Conservation (phyloP, 148 eudicot genomes). For the Diospyros lotus region DNA sequence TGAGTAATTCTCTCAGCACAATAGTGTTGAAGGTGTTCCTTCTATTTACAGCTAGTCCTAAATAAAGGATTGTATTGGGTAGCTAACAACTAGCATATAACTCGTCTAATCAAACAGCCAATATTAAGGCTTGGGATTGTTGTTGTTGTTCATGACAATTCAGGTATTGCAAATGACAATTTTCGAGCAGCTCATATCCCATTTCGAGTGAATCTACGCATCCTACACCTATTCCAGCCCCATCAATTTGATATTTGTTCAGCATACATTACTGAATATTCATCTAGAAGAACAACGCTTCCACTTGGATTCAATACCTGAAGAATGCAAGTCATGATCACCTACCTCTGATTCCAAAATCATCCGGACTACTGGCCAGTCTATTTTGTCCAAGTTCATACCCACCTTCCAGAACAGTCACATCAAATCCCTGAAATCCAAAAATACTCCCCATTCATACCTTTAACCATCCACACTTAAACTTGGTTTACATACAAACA, state of each 20-base stretch:
- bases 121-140: too few relatives aligned
- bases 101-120: too few relatives aligned
- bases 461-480: not conserved
- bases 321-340: not conserved
- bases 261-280: not conserved
- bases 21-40: too few relatives aligned
- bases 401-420: slow-evolving; percentile 70
- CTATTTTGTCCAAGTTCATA: slow-evolving; percentile 42
- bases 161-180: not conserved
- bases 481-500: not conserved
- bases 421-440: slow-evolving; percentile 58
- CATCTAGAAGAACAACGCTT: not conserved
- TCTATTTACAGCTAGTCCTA: too few relatives aligned
- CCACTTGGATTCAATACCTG: not conserved
- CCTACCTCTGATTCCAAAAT: slow-evolving; percentile 63
- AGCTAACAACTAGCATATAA: too few relatives aligned
- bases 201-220: not conserved
- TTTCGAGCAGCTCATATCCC: not conserved
- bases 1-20: too few relatives aligned
- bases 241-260: not conserved
- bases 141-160: not conserved
- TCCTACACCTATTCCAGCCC: not conserved
- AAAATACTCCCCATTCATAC: slow-evolving; percentile 1
- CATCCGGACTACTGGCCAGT: slow-evolving; percentile 44
- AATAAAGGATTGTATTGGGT: too few relatives aligned